Percentiles rank a stretch among this genome's conserved stretches.
phyloP scores from a whole-genome alignment of 148 eudicot species.

The Salicornia ramosissima region DNA sequence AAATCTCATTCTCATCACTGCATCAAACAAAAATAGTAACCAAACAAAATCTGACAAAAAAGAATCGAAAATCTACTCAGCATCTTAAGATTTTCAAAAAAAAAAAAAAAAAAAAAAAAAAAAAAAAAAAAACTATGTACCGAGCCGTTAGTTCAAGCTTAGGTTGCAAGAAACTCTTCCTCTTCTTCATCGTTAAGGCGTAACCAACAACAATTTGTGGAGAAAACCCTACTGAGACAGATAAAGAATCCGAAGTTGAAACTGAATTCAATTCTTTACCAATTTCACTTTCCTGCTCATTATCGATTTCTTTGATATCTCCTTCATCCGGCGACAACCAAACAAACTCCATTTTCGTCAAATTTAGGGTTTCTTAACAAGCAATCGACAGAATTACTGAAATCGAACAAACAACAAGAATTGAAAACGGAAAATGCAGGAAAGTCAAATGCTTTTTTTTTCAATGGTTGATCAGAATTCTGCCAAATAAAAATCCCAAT shows the following conservation, averaged over 20 bases:
- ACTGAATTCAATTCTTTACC: constrained; percentile 28
- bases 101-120: background rate
- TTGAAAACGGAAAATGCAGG: background rate
- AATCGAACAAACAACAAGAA: no score
- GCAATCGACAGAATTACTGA: no score
- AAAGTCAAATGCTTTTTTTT: background rate
- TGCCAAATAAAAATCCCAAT: background rate
- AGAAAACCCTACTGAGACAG: constrained; percentile 23
- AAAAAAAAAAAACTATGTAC: constrained; percentile 22
- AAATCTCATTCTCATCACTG: constrained; percentile 5
- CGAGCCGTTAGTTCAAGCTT: constrained; percentile 50
- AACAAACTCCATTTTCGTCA: constrained; percentile 4
- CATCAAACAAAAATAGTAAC: constrained; percentile 12
- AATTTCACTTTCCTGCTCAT: constrained; percentile 17
- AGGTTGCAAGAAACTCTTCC: constrained; percentile 71
- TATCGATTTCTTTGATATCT: constrained; percentile 25
- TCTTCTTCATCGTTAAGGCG: constrained; percentile 66
- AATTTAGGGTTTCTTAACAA: background rate
- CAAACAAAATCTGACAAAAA: constrained; percentile 7
- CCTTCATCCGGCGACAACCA: constrained; percentile 30
- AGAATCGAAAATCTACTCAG: background rate
- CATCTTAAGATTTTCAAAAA: background rate
- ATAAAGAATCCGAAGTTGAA: constrained; percentile 19
- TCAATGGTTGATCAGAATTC: background rate
- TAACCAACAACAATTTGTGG: constrained; percentile 56